Percentiles rank a stretch among this genome's conserved stretches.
These are phyloP conservation scores for Isatis lusitanica DNA, from an alignment of 441 rosid genomes.

Conservation along the genomic window DNA sequence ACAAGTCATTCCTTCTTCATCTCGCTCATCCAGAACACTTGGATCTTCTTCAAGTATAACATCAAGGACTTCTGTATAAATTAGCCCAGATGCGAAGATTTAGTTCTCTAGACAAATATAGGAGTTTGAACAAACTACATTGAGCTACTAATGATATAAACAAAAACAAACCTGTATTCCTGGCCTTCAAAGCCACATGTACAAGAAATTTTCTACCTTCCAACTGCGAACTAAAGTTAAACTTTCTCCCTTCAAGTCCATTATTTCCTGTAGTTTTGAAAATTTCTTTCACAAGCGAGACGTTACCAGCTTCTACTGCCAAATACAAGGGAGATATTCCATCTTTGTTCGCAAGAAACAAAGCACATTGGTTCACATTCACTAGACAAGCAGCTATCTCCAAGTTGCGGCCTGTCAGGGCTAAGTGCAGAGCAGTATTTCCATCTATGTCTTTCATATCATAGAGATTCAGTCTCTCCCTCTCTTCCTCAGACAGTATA, in stretches of 20 bases:
- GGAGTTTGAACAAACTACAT: not conserved
- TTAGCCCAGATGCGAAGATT: no score
- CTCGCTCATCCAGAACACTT: not conserved
- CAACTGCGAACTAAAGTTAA: not conserved
- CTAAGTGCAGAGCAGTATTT: slow-evolving; percentile 10
- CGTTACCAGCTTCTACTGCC: slow-evolving; percentile 15
- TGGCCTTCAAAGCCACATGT: not conserved
- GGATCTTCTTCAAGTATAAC: not conserved
- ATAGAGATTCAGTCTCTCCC: not conserved
- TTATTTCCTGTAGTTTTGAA: not conserved
- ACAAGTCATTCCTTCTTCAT: slow-evolving; percentile 12
- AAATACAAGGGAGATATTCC: slow-evolving; percentile 29
- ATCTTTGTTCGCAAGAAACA: not conserved
- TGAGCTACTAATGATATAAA: not conserved
- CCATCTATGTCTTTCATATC: not conserved
- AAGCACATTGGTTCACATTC: not conserved
- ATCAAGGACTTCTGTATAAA: not conserved
- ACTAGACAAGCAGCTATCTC: not conserved
- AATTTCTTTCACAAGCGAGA: slow-evolving; percentile 1
- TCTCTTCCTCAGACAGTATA: not conserved
- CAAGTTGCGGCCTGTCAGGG: not conserved
- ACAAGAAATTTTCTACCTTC: not conserved
- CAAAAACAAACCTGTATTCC: not conserved
- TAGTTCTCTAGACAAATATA: not conserved
- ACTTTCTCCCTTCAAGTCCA: not conserved